Conservation (phyloP, 768 basidiomycete species). For the Mycena epipterygia region DNA sequence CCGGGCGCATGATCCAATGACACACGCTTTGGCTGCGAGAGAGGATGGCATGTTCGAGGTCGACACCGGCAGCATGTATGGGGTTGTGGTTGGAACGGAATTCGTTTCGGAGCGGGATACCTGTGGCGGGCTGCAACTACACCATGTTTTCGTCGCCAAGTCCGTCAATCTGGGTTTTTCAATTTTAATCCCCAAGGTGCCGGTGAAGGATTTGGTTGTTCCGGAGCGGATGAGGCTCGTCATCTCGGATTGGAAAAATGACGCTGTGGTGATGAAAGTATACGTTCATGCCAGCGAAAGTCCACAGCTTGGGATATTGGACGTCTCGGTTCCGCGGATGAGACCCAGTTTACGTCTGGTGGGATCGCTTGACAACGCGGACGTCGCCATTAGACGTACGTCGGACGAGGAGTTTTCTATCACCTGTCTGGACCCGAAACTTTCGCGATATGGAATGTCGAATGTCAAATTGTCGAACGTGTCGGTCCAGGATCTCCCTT, state of each 20-base stretch:
- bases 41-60: conserved; percentile 17
- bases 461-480: conserved; percentile 1
- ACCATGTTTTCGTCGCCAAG: conserved; percentile 19
- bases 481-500: background rate
- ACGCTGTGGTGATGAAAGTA: conserved; percentile 30
- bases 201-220: background rate
- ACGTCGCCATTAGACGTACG: conserved; percentile 14
- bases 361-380: conserved; percentile 14
- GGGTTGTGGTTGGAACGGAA: conserved; percentile 31
- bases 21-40: background rate
- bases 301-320: conserved; percentile 4
- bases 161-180: conserved; percentile 24
- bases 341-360: conserved; percentile 18
- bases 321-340: background rate
- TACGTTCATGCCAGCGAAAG: conserved; percentile 5
- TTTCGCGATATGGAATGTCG: conserved; percentile 2
- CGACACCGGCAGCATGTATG: conserved; percentile 15
- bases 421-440: conserved; percentile 17
- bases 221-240: conserved; percentile 3
- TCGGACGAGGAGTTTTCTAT: conserved; percentile 4
- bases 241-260: conserved; percentile 26
- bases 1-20: background rate
- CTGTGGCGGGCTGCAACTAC: background rate
- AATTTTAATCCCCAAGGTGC: background rate
- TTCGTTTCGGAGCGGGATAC: conserved; percentile 6